These are phyloP conservation scores for Trichoderma koningiopsis DNA, from an alignment of 2,329 filamentous ascomycete genomes.

Conservation along the genomic window DNA sequence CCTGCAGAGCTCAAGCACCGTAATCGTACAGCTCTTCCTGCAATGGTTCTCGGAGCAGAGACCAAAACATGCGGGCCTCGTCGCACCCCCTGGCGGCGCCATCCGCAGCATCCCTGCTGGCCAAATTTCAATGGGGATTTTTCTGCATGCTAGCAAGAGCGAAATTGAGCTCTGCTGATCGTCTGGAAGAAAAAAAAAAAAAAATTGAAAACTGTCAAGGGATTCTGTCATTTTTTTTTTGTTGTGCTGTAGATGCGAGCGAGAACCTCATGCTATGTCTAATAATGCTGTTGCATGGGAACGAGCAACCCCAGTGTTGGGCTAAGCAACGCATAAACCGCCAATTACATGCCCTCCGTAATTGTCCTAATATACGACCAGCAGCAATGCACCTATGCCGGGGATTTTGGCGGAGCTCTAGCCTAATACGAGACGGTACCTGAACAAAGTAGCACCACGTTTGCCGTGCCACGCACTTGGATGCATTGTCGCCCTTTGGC, in stretches of 20 bases:
- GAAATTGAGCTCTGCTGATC: slow-evolving; percentile 21
- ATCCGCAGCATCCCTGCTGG: slow-evolving; percentile 34
- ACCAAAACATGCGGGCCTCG: slow-evolving; percentile 3
- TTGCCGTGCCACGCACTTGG: neutral
- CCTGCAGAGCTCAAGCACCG: neutral
- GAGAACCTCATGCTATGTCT: neutral
- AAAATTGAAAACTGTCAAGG: neutral
- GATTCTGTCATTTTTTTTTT: neutral
- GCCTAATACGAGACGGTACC: neutral
- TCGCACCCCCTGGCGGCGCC: slow-evolving; percentile 28
- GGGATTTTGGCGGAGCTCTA: neutral
- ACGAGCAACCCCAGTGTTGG: neutral
- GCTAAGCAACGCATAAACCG: neutral
- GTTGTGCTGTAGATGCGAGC: neutral
- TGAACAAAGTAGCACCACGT: neutral
- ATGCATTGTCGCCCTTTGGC: neutral
- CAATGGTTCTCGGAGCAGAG: neutral
- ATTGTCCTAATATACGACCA: neutral
- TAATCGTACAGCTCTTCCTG: neutral
- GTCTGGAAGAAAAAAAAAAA: neutral
- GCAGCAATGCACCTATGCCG: neutral
- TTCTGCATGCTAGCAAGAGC: slow-evolving; percentile 9
- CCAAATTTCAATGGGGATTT: slow-evolving; percentile 33
- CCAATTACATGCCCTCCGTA: neutral
- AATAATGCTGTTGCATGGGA: neutral